Evolutionary conservation across 495 filamentous ascomycete species (phyloP), one percentile per base, ranked within the genome.

Genomic region (Neurospora sp.): DNA sequence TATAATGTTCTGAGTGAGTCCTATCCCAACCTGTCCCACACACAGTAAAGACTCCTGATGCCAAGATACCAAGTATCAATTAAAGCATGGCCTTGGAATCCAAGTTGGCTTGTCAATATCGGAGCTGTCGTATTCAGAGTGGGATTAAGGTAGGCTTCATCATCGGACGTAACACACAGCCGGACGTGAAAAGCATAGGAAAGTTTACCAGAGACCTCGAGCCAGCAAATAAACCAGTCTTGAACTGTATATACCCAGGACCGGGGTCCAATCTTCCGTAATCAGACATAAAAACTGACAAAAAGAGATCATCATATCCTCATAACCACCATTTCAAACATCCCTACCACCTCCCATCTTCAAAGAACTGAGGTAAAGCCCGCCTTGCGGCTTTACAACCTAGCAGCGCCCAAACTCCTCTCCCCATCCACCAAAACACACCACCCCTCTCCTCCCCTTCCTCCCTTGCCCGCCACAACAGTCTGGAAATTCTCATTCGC

Each of bases 341-440:
- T 40, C 18, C 39, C 46, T 35, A 35, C 4, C 35, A 35, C 5
- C 40, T 23, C 11, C 7, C 76, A n/a, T n/a, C n/a, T n/a, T n/a
- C n/a, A n/a, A n/a, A n/a, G n/a, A n/a, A n/a, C n/a, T n/a, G n/a
- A n/a, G n/a, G n/a, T n/a, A n/a, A n/a, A n/a, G n/a, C n/a, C n/a
- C n/a, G n/a, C n/a, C n/a, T n/a, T n/a, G n/a, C n/a, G n/a, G n/a
- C n/a, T n/a, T 72, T 41, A 41, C 79, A 72, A 83, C 72, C 80
- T 82, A 82, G 90, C 92, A 41, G 82, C 83, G 73, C 86, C 84
- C 78, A 94, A 77, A 69, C 88, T 91, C 73, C 84, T 83, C 76
- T 96, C 94, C 2, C 94, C 94, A 85, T 97, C 92, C 14, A 97
- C 94, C 71, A 97, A 82, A 41, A 98, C 93, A 82, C 94, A 97